Evolutionary conservation across 495 filamentous ascomycete genomes (phyloP).

Genomic region (Friedmanniomyces simplex): DNA sequence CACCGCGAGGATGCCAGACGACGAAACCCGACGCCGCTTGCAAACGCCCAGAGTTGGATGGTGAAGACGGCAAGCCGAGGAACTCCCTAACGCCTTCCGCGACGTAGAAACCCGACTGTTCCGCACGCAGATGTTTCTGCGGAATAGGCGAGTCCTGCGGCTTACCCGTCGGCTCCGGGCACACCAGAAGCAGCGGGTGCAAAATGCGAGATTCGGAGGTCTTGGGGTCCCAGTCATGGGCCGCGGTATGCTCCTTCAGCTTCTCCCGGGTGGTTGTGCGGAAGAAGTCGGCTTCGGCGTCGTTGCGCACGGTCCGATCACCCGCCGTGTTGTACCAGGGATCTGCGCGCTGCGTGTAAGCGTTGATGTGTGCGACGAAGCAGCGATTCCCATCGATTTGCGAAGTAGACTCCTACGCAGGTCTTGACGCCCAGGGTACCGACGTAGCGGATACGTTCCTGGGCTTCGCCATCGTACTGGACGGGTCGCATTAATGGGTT

Average conservation of each 20-base stretch:
- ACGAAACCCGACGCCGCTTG: not conserved
- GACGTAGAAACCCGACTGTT: not conserved
- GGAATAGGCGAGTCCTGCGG: too few species aligned
- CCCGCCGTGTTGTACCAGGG: not conserved
- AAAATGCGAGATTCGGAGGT: not conserved
- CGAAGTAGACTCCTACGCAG: slow-evolving; percentile 9
- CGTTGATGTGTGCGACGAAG: slow-evolving; percentile 12
- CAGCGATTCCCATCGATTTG: not conserved
- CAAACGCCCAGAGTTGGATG: too few species aligned
- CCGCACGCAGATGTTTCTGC: not conserved
- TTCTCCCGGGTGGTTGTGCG: not conserved
- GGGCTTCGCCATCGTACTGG: not conserved
- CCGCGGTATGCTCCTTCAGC: not conserved
- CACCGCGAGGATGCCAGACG: not conserved
- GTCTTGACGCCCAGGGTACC: not conserved
- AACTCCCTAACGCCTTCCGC: not conserved
- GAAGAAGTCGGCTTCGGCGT: not conserved
- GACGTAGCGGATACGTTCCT: not conserved
- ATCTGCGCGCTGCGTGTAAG: not conserved
- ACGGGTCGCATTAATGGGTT: too few species aligned
- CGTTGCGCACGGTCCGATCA: not conserved
- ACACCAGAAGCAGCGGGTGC: not conserved
- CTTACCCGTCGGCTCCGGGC: not conserved
- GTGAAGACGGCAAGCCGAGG: not conserved
- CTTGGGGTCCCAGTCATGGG: not conserved